Base-by-base conservation (phyloP, 164 flowering plant species). In the Chloranthus sessilifolius region DNA sequence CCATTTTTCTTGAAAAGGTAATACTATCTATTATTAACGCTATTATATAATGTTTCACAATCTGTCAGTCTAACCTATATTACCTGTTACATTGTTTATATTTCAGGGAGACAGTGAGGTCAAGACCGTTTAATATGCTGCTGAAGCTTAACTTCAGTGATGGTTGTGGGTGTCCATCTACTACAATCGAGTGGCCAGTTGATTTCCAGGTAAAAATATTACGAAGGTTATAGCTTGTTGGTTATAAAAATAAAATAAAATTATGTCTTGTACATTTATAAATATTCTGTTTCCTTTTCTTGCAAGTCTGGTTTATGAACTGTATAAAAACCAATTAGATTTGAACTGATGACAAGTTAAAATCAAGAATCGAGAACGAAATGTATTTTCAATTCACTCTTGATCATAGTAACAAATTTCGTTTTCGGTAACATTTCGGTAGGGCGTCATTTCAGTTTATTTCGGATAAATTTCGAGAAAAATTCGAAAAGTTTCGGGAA, bases 141-240 rank as follows among this genome's bases (percentile, higher is more conserved):
- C 23, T 90, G 82, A 81, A 71, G 46, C 65, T 87, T 59, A 81
- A 81, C 55, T 87, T 84, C 36, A 73, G 73, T 45, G 94, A 83
- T 56, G 91, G 91, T 36, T 87, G 94, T 73, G 80, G 74, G 26
- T 86, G 94, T 63, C 45, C 59, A 15, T 51, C 33, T 62, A 57
- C 73, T 37, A 56, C 62, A 45, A 66, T 90, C 21, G 79, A 65
- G 52, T 52, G 82, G 60, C 87, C 95, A 12, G 65, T 90, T 55
- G 69, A 82, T 66, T 84, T 81, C 43, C 58, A 77, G 94, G 98
- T 90, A 67, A 77, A 31, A 20, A 5, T n/a, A 34, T 22, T 9
- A 36, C 0, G 22, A 41, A 3, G 0, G 25, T 11, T 44, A 24
- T 23, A 2, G 14, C 15, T 23, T 30, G 33, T 7, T 27, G 19